Conservation (phyloP, 352 stramenopile species). For the Phytophthora multivora region DNA sequence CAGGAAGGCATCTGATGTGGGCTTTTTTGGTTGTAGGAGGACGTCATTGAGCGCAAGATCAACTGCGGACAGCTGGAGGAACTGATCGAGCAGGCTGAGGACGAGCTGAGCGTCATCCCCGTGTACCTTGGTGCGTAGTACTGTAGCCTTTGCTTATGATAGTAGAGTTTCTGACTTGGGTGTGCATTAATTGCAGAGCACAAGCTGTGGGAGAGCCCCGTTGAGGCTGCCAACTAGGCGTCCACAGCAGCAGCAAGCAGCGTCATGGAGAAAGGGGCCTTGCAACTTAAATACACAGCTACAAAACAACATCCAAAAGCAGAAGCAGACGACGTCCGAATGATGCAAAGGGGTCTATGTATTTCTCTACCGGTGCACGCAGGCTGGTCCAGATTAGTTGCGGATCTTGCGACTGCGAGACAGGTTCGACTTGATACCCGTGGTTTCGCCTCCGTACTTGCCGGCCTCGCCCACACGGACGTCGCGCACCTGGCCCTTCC, state of each 20-base stretch:
- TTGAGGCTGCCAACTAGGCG: constrained; percentile 43
- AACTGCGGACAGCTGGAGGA: constrained; percentile 90
- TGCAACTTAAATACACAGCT: constrained; percentile 36
- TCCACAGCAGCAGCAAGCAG: neutral
- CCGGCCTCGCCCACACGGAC: constrained; percentile 84
- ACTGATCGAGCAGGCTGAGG: constrained; percentile 87
- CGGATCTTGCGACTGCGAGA: constrained; percentile 90
- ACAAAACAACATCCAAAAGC: constrained; percentile 8
- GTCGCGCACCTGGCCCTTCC: constrained; percentile 97
- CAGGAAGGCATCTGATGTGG: constrained; percentile 4
- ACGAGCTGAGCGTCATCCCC: constrained; percentile 85
- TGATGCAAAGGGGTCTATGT: constrained; percentile 35
- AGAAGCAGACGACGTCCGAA: neutral
- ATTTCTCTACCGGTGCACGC: constrained; percentile 33
- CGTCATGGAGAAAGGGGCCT: constrained; percentile 1
- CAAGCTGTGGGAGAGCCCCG: constrained; percentile 86
- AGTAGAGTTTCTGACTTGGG: constrained; percentile 12
- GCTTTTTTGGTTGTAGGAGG: constrained; percentile 46
- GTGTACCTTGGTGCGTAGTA: constrained; percentile 76
- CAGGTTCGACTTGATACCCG: constrained; percentile 91
- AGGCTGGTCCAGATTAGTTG: constrained; percentile 54
- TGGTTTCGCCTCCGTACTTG: constrained; percentile 89
- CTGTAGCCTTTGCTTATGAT: neutral
- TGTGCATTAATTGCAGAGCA: constrained; percentile 50
- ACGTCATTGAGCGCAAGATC: constrained; percentile 83